Evolutionary conservation across 441 rosid species (phyloP), one percentile per base, ranked within the genome.

Genomic region (Daphne laureola): DNA sequence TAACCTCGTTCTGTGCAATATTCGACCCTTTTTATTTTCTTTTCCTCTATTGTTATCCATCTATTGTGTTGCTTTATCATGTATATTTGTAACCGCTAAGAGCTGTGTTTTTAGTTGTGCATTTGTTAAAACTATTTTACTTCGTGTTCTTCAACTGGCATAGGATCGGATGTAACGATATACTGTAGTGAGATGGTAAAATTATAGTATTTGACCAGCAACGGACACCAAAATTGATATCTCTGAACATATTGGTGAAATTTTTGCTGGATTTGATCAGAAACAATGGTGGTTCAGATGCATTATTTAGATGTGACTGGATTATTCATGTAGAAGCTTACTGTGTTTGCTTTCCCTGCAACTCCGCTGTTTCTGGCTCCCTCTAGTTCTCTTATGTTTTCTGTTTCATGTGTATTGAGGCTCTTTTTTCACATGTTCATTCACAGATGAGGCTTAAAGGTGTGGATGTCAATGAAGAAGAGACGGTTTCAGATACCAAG

Each of bases 371-470:
- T 48, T 15, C 16, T 5, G 35, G 14, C 21, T 8, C 12, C n/a
- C 45, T 51, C 2, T n/a, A 11, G 52, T 2, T 38, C 11, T 45
- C 26, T 5, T 14, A 66, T 26, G 14, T 45, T 51, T 3, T 44
- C 13, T 52, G 62, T 51, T 16, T 43, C 13, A 57, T 43, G 3
- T 14, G 59, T 43, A 11, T n/a, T 60, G 43, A 51, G 49, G 51
- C 56, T 31, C 23, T 43, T 25, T 31, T 38, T 16, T 42, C 3
- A 3, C 31, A 5, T 35, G 57, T 59, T 55, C 11, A 49, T 48
- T 67, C 54, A 40, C 72, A 87, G 99, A 66, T 86, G 73, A 81
- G 72, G 81, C 81, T 89, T 66, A 81, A 75, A 71, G 97, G 92
- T 14, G 67, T 80, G 3, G 58, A 84, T 50, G 75, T 89, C 46